phyloP scores from a whole-genome alignment of 768 basidiomycete genomes.

The Lactifluus hygrophoroides region DNA sequence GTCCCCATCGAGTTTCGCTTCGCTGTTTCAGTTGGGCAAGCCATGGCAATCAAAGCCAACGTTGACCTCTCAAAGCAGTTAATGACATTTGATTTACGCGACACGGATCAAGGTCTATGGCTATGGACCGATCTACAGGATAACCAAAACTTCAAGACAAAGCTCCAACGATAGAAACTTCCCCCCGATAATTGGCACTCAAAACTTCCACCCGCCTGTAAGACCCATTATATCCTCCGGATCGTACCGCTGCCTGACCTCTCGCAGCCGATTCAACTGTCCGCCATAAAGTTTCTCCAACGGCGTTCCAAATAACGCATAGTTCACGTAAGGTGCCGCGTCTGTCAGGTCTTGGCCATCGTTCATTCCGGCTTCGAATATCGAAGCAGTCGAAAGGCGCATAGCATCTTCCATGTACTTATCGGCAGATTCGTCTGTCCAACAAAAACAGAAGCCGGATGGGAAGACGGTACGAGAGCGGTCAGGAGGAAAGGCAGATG shows the following conservation, averaged over 20 bases:
- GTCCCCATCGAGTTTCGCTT: too few relatives aligned
- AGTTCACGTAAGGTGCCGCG: slow-evolving; percentile 50
- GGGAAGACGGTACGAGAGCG: slow-evolving; percentile 10
- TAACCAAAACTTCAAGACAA: background rate
- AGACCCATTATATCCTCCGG: slow-evolving; percentile 55
- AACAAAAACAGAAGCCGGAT: slow-evolving; percentile 31
- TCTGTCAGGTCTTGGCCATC: slow-evolving; percentile 33
- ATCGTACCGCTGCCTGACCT: slow-evolving; percentile 40
- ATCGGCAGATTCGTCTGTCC: slow-evolving; percentile 35
- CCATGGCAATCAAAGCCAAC: too few relatives aligned
- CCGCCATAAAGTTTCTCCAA: slow-evolving; percentile 42
- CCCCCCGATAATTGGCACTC: background rate
- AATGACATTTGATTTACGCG: too few relatives aligned
- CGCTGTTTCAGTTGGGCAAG: too few relatives aligned
- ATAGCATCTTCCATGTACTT: slow-evolving; percentile 1
- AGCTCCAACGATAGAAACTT: background rate
- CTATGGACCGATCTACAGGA: too few relatives aligned
- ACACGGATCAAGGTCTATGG: too few relatives aligned
- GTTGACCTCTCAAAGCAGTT: too few relatives aligned
- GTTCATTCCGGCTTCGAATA: slow-evolving; percentile 37
- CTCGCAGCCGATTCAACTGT: slow-evolving; percentile 35
- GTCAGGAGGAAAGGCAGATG: slow-evolving; percentile 18
- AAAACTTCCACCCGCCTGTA: slow-evolving; percentile 52
- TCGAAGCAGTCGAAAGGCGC: slow-evolving; percentile 14
- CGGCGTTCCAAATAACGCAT: slow-evolving; percentile 46